phyloP scores from a whole-genome alignment of 805 yeast species.

The Metschnikowia continentalis region DNA sequence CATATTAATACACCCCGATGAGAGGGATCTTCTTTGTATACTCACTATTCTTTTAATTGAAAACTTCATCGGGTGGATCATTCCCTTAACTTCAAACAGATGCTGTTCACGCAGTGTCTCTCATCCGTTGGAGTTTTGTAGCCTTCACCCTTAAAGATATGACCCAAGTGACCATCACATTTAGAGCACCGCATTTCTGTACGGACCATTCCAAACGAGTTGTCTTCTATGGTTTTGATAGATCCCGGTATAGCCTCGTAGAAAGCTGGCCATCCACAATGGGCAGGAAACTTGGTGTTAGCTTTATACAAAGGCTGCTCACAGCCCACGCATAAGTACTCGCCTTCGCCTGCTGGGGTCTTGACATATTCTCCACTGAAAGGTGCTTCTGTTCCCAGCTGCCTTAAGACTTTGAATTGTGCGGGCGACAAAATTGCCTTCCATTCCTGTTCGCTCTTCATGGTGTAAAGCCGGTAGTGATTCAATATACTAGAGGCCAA shows the following conservation, averaged over 20 bases:
- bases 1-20: not conserved
- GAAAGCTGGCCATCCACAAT: slow-evolving; percentile 99
- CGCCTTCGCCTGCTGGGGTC: slow-evolving; percentile 56
- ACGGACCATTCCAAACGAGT: slow-evolving; percentile 69
- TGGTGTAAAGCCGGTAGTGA: slow-evolving; percentile 6
- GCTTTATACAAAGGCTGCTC: slow-evolving; percentile 73
- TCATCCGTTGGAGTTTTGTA: slow-evolving; percentile 82
- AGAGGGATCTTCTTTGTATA: not conserved
- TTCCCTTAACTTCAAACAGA: slow-evolving; percentile 61
- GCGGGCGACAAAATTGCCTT: slow-evolving; percentile 67
- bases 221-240: slow-evolving; percentile 57
- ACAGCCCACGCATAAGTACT: slow-evolving; percentile 86
- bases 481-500: not conserved
- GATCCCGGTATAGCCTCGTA: slow-evolving; percentile 85
- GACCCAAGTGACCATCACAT: slow-evolving; percentile 96
- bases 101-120: slow-evolving; percentile 92
- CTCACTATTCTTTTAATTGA: not conserved
- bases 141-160: slow-evolving; percentile 92
- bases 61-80: not conserved
- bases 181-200: slow-evolving; percentile 83
- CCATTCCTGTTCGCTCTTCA: slow-evolving; percentile 62
- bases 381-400: slow-evolving; percentile 70
- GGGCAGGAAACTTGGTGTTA: slow-evolving; percentile 77
- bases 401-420: slow-evolving; percentile 75
- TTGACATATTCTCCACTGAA: slow-evolving; percentile 55